Conservation (phyloP, 257 asterid genomes). For the Gynochthodes officinalis region DNA sequence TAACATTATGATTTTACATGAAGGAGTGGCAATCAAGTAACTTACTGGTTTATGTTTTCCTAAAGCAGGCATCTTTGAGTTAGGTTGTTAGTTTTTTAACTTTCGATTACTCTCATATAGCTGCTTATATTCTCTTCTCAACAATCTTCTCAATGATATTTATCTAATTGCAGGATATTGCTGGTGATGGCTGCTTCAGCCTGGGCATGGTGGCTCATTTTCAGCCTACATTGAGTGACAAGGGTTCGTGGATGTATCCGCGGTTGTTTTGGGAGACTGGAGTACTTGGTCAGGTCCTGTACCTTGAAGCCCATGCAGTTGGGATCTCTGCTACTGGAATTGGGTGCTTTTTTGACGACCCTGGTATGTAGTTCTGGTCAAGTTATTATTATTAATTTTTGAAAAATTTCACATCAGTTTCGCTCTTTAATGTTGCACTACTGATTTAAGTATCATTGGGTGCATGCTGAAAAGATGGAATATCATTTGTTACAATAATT, state of each 20-base stretch:
- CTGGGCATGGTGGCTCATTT: conserved; percentile 90
- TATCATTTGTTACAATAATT: not conserved
- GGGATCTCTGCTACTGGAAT: conserved; percentile 96
- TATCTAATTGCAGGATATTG: conserved; percentile 56
- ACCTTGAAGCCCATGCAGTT: conserved; percentile 90
- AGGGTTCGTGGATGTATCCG: conserved; percentile 92
- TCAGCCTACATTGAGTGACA: conserved; percentile 55
- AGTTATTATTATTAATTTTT: too few species aligned
- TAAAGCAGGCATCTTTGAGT: not conserved
- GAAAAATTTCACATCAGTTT: not conserved
- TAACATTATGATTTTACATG: not conserved
- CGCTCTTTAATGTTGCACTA: not conserved
- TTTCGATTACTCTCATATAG: not conserved
- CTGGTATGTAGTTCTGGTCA: conserved; percentile 45
- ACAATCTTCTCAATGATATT: not conserved
- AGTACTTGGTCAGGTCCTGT: conserved; percentile 90
- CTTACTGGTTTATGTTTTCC: not conserved
- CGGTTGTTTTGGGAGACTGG: conserved; percentile 97
- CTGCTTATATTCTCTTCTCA: not conserved
- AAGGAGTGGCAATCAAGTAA: not conserved
- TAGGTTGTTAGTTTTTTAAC: not conserved
- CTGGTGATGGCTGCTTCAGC: conserved; percentile 95
- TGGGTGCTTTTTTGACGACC: conserved; percentile 94
- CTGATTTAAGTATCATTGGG: not conserved
- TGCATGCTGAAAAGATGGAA: not conserved